Conservation (phyloP, 805 yeast species). For the Schwanniomyces polymorphus region DNA sequence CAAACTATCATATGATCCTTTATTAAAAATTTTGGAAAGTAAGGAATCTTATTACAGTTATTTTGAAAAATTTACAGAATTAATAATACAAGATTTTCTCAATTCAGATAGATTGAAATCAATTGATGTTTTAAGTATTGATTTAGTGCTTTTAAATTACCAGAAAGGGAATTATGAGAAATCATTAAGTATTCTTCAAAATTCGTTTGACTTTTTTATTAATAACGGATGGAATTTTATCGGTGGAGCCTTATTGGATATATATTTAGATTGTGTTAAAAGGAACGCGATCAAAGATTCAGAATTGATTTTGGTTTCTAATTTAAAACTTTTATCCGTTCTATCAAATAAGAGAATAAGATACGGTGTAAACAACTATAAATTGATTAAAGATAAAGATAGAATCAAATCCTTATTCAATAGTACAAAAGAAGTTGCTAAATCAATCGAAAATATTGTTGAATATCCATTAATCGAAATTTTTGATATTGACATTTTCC, state of each 20-base stretch:
- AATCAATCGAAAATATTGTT: conserved; percentile 14
- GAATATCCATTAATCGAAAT: conserved; percentile 33
- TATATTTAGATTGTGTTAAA: conserved; percentile 69
- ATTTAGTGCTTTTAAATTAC: conserved; percentile 71
- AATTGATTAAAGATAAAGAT: conserved; percentile 14
- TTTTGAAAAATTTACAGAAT: conserved; percentile 56
- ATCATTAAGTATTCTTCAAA: conserved; percentile 63
- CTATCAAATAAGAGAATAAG: conserved; percentile 14
- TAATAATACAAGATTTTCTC: conserved; percentile 53
- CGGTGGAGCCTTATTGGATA: conserved; percentile 63
- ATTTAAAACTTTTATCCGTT: conserved; percentile 39
- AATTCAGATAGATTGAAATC: conserved; percentile 57
- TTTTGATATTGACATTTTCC: conserved; percentile 34
- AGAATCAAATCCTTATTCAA: conserved; percentile 16
- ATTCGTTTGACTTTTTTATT: conserved; percentile 68
- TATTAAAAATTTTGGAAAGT: conserved; percentile 10
- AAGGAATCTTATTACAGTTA: conserved; percentile 19
- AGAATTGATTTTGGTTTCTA: conserved; percentile 36
- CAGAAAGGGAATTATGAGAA: conserved; percentile 54
- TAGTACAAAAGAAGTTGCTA: conserved; percentile 16
- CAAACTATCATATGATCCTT: conserved; percentile 12
- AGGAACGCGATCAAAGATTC: conserved; percentile 24
- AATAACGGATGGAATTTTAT: conserved; percentile 73
- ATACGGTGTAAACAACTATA: conserved; percentile 28
- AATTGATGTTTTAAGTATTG: conserved; percentile 73